These are phyloP conservation scores for Apocynum venetum DNA, from an alignment of 257 asterid genomes.

Conservation along the genomic window DNA sequence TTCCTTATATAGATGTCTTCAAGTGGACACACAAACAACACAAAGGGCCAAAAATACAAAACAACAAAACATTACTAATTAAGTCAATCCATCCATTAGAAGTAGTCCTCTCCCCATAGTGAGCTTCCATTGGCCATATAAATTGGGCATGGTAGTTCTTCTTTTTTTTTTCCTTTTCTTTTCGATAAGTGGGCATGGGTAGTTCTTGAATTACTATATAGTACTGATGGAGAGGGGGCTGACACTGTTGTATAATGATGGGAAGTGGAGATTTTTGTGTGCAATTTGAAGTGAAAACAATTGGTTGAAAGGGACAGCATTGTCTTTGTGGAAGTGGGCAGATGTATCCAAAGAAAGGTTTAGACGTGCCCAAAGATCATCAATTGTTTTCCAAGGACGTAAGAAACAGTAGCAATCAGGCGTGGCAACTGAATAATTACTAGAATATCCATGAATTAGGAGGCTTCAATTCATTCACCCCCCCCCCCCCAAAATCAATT, in stretches of 20 bases:
- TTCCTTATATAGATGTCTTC: slow-evolving; percentile 55
- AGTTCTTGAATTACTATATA: slow-evolving; percentile 1
- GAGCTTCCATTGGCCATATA: not conserved
- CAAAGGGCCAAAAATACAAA: slow-evolving; percentile 15
- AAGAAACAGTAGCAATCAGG: slow-evolving; percentile 34
- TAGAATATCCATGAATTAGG: slow-evolving; percentile 33
- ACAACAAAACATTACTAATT: slow-evolving; percentile 1
- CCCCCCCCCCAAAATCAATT: not conserved
- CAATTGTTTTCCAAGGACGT: slow-evolving; percentile 37
- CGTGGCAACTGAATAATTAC: slow-evolving; percentile 49
- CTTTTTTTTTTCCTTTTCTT: too few species aligned
- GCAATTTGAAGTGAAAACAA: slow-evolving; percentile 20
- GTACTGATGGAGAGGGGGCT: not conserved
- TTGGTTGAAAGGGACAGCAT: slow-evolving; percentile 24
- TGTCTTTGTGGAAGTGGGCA: slow-evolving; percentile 30
- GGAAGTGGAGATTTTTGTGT: slow-evolving; percentile 2
- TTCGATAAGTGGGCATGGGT: not conserved
- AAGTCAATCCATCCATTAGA: not conserved
- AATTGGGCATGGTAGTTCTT: not conserved
- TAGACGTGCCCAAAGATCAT: slow-evolving; percentile 67
- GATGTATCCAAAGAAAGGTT: slow-evolving; percentile 39
- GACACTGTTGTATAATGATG: slow-evolving; percentile 13
- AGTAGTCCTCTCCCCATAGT: not conserved
- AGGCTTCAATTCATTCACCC: slow-evolving; percentile 12
- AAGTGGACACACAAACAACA: slow-evolving; percentile 32